Conservation (phyloP, 164 flowering plant species). For the Vitis rotundifolia region DNA sequence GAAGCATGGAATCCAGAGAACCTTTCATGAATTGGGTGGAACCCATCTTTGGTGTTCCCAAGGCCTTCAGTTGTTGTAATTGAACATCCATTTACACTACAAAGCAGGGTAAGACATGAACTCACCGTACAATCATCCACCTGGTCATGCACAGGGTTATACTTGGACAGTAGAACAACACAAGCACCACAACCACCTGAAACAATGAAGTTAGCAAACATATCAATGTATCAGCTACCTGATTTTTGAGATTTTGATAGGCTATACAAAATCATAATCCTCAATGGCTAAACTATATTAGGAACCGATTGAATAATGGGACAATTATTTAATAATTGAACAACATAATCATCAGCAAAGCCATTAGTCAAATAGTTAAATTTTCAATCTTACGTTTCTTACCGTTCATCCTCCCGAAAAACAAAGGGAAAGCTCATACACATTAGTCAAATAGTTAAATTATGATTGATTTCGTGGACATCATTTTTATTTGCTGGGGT, state of each 20-base stretch:
- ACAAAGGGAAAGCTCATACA: too few species aligned
- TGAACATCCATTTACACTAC: slow-evolving; percentile 76
- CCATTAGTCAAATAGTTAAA: too few species aligned
- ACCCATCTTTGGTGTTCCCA: slow-evolving; percentile 77
- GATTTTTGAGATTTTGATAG: too few species aligned
- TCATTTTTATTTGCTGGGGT: too few species aligned
- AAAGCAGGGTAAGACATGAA: slow-evolving; percentile 88
- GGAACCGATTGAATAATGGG: too few species aligned
- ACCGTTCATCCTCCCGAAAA: too few species aligned
- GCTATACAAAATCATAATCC: too few species aligned
- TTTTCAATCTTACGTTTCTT: too few species aligned
- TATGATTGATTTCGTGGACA: too few species aligned
- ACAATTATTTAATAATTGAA: too few species aligned
- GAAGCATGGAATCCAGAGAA: slow-evolving; percentile 91
- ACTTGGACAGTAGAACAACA: slow-evolving; percentile 79
- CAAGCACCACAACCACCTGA: slow-evolving; percentile 98
- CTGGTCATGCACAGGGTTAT: slow-evolving; percentile 49
- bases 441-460: too few species aligned
- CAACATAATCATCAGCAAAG: too few species aligned
- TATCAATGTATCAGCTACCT: background rate
- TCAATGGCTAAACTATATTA: background rate
- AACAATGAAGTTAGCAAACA: background rate
- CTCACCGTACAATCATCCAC: slow-evolving; percentile 69
- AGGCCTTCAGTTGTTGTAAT: slow-evolving; percentile 89
- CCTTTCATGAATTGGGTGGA: slow-evolving; percentile 81